phyloP scores from a whole-genome alignment of 2,329 filamentous ascomycete species.

The Botrytis elliptica region DNA sequence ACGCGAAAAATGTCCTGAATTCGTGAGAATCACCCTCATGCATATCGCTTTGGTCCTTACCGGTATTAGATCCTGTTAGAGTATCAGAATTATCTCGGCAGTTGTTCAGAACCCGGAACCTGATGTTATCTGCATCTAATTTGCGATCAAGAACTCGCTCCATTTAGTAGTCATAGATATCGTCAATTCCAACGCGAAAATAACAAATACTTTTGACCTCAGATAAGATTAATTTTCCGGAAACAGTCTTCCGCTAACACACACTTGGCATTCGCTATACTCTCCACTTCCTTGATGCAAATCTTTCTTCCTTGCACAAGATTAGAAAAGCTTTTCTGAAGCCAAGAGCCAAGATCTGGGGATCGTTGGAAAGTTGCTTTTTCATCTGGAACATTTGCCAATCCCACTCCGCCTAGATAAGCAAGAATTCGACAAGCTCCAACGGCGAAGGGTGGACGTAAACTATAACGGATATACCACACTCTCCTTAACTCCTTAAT shows the following conservation, averaged over 20 bases:
- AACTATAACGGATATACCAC: not conserved
- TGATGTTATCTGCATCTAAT: not conserved
- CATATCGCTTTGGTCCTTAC: not conserved
- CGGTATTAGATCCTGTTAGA: not conserved
- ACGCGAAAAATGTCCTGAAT: too few relatives aligned
- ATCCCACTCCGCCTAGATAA: not conserved
- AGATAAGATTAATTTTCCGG: not conserved
- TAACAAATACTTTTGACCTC: not conserved
- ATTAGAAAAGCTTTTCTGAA: not conserved
- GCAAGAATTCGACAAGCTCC: not conserved
- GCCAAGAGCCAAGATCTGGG: slow-evolving; percentile 10
- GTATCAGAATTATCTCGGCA: not conserved
- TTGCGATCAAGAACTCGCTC: not conserved
- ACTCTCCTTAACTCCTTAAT: not conserved
- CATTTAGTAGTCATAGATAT: not conserved
- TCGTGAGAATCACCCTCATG: not conserved
- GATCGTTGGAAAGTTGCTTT: not conserved
- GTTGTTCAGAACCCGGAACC: not conserved
- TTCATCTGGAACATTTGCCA: not conserved
- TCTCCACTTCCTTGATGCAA: not conserved
- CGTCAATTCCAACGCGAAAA: not conserved
- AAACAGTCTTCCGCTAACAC: not conserved
- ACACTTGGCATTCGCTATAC: not conserved
- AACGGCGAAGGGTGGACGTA: not conserved
- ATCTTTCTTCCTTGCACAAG: not conserved